These are phyloP conservation scores for Salmacisia buchloeana DNA, from an alignment of 1,284 basidiomycete genomes.

Conservation along the genomic window DNA sequence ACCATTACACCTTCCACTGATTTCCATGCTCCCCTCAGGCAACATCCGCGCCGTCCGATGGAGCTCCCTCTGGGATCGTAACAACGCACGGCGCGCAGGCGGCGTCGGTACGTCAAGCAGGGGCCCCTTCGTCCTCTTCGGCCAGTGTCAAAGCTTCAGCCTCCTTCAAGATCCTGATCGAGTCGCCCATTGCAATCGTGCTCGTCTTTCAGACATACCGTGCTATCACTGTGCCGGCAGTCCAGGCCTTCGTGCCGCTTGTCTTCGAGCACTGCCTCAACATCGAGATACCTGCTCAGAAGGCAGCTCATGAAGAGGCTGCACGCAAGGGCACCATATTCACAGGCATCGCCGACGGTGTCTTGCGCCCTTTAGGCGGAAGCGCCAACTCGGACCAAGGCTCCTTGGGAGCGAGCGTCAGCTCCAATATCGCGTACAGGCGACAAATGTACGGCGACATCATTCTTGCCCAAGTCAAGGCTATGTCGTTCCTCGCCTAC, in stretches of 20 bases:
- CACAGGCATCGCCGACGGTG: constrained; percentile 69
- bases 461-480: constrained; percentile 79
- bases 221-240: constrained; percentile 62
- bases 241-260: constrained; percentile 66
- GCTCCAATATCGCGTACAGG: constrained; percentile 56
- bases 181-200: constrained; percentile 89
- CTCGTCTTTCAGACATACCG: constrained; percentile 79
- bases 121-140: constrained; percentile 10
- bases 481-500: constrained; percentile 84
- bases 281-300: constrained; percentile 72
- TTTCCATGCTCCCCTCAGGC: background rate
- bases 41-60: background rate
- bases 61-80: too few relatives aligned
- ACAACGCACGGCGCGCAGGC: background rate
- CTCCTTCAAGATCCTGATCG: constrained; percentile 90
- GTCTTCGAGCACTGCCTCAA: constrained; percentile 48
- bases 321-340: constrained; percentile 73
- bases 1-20: too few relatives aligned
- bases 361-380: constrained; percentile 53
- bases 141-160: constrained; percentile 13
- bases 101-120: background rate
- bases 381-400: constrained; percentile 25
- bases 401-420: background rate
- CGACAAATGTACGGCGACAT: constrained; percentile 77
- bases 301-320: constrained; percentile 70